phyloP scores from a whole-genome alignment of 2,329 filamentous ascomycete genomes.

The Cercospora berteroae region DNA sequence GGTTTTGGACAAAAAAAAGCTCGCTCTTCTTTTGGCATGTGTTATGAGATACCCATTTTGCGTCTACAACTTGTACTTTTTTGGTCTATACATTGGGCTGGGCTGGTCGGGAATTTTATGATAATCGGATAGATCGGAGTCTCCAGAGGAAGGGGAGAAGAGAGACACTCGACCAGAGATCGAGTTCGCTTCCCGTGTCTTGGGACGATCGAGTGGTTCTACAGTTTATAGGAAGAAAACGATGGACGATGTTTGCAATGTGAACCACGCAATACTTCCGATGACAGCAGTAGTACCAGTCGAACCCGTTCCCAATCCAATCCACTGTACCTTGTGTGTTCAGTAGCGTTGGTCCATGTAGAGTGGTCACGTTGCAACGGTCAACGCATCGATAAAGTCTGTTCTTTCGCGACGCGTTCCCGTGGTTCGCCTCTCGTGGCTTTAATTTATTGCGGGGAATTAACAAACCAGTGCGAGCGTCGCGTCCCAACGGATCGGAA shows the following conservation, averaged over 20 bases:
- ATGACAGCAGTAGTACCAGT: not conserved
- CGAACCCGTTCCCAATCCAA: too few species aligned
- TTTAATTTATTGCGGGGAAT: not conserved
- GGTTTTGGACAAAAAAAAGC: constrained; percentile 1
- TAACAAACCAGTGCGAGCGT: not conserved
- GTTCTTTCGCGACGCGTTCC: not conserved
- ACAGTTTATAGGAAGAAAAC: not conserved
- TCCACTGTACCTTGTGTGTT: too few species aligned
- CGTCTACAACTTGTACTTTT: not conserved
- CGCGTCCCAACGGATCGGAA: not conserved
- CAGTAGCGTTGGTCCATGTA: not conserved
- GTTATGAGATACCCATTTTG: constrained; percentile 26
- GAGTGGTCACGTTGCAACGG: not conserved
- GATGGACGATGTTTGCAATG: not conserved
- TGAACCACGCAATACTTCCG: not conserved
- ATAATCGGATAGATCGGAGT: not conserved
- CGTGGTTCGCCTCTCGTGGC: not conserved
- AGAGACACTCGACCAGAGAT: not conserved
- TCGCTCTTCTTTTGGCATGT: constrained; percentile 11
- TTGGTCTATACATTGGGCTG: not conserved
- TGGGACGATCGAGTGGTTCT: not conserved
- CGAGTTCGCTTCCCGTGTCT: not conserved
- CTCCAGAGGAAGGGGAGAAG: not conserved
- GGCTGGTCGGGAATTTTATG: not conserved
- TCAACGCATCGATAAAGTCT: not conserved